Conservation (phyloP, 257 asterid species). For the Rehmannia glutinosa region DNA sequence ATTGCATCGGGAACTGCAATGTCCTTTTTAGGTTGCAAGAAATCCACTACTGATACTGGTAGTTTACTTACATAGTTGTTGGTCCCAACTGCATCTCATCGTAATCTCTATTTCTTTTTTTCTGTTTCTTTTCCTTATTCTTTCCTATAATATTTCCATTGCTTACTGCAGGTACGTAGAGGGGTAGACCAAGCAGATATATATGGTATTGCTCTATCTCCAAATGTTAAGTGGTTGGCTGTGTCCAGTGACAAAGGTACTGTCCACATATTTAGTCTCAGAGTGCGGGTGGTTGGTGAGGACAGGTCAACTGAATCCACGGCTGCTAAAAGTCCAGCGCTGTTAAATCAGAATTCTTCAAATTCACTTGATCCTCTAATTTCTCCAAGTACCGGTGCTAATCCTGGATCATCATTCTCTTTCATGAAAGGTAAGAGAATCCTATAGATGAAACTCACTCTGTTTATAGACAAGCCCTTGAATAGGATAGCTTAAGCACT, state of each 20-base stretch:
- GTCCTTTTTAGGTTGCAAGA: background rate
- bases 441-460: slow-evolving; percentile 6
- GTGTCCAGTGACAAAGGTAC: slow-evolving; percentile 97
- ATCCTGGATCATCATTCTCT: slow-evolving; percentile 82
- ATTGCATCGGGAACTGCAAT: background rate
- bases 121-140: background rate
- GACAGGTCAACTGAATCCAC: slow-evolving; percentile 44
- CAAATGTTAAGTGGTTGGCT: slow-evolving; percentile 88
- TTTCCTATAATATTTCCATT: slow-evolving; percentile 16
- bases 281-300: slow-evolving; percentile 72
- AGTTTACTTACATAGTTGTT: background rate
- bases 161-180: slow-evolving; percentile 76
- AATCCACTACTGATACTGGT: background rate
- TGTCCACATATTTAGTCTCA: slow-evolving; percentile 83
- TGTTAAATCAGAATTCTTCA: slow-evolving; percentile 50
- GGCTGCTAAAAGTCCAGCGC: slow-evolving; percentile 41
- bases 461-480: background rate
- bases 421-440: slow-evolving; percentile 76
- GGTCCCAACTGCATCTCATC: background rate
- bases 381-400: slow-evolving; percentile 64
- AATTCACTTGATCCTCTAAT: slow-evolving; percentile 69
- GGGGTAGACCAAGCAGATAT: slow-evolving; percentile 88
- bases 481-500: slow-evolving; percentile 9
- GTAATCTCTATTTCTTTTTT: background rate
- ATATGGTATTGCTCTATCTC: slow-evolving; percentile 73